Conservation (phyloP, 1,284 basidiomycete genomes). For the Neotropicomus parvogracilis region DNA sequence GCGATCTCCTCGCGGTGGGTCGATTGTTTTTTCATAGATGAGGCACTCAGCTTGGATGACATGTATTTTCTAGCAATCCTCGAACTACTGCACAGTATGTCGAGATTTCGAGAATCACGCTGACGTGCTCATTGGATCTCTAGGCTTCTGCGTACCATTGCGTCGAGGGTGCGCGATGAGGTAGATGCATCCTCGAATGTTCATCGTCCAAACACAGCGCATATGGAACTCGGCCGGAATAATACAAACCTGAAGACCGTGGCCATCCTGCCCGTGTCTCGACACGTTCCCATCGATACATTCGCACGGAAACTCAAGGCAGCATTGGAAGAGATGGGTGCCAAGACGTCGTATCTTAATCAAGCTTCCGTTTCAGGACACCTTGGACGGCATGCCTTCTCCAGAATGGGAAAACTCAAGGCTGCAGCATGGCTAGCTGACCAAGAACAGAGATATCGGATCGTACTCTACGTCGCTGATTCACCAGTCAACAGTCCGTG, state of each 20-base stretch:
- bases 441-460: slow-evolving; percentile 88
- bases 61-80: slow-evolving; percentile 64
- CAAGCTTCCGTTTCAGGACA: slow-evolving; percentile 89
- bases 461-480: slow-evolving; percentile 91
- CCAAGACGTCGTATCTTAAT: slow-evolving; percentile 84
- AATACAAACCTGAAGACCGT: slow-evolving; percentile 95
- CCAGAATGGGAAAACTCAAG: slow-evolving; percentile 92
- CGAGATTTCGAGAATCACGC: neutral
- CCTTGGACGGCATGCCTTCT: slow-evolving; percentile 90
- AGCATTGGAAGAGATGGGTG: slow-evolving; percentile 85
- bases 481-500: slow-evolving; percentile 89
- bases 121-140: slow-evolving; percentile 5
- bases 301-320: slow-evolving; percentile 87
- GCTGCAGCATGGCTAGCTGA: slow-evolving; percentile 92
- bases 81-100: slow-evolving; percentile 90
- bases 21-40: neutral
- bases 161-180: slow-evolving; percentile 84
- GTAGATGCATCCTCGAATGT: slow-evolving; percentile 56
- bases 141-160: slow-evolving; percentile 87
- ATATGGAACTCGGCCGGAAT: slow-evolving; percentile 61
- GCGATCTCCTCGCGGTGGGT: slow-evolving; percentile 82
- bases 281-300: slow-evolving; percentile 80
- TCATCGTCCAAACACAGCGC: slow-evolving; percentile 43
- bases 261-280: slow-evolving; percentile 77
- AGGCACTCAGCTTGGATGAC: slow-evolving; percentile 1